Percentiles rank a stretch among this genome's conserved stretches.
These are phyloP conservation scores for Adansonia grandidieri DNA, from an alignment of 441 rosid species.

Conservation along the genomic window DNA sequence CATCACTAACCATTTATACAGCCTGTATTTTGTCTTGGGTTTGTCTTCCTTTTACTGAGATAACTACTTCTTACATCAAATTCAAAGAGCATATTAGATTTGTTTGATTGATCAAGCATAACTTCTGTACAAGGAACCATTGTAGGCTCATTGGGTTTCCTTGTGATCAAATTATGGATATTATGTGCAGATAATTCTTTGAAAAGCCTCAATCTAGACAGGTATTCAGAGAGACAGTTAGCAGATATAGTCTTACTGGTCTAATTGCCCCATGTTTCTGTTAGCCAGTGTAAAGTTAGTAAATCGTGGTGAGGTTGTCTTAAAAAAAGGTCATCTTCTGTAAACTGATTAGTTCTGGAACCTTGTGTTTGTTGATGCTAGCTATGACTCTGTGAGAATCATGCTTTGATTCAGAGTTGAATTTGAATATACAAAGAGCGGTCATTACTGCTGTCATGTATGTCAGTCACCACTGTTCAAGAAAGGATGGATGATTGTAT, in stretches of 20 bases:
- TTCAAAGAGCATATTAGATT: background rate
- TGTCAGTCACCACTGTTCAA: background rate
- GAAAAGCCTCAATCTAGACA: background rate
- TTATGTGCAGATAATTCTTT: background rate
- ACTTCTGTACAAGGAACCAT: background rate
- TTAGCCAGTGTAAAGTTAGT: conserved; percentile 4
- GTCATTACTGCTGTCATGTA: background rate
- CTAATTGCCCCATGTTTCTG: background rate
- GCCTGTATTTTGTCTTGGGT: background rate
- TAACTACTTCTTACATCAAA: background rate
- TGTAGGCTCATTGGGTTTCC: background rate
- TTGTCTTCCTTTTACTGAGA: background rate
- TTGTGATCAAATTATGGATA: background rate
- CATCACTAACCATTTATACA: background rate
- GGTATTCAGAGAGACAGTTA: background rate
- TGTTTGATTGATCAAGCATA: background rate
- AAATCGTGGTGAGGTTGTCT: background rate
- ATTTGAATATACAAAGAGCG: background rate
- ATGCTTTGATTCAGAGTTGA: conserved; percentile 2
- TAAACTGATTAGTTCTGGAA: background rate
- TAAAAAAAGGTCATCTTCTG: background rate
- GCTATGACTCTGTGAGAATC: background rate
- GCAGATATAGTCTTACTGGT: background rate
- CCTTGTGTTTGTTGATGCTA: background rate
- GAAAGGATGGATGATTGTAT: background rate